These are phyloP conservation scores for Pichia sp. DNA, from an alignment of 1,139 yeast species.

Conservation along the genomic window DNA sequence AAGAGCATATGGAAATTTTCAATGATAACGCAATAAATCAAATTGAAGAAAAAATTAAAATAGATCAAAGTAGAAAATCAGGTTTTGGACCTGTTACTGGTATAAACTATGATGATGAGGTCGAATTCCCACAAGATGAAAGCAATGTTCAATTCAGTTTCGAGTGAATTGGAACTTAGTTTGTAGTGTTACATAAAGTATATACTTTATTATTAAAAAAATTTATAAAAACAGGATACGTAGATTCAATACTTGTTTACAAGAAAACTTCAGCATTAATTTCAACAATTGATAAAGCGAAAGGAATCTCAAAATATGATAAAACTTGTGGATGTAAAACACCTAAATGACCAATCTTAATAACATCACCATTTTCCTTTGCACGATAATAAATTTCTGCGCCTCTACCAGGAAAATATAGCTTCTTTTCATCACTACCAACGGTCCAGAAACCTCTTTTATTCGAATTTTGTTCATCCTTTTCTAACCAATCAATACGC, in stretches of 20 bases:
- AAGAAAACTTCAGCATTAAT: constrained; percentile 81
- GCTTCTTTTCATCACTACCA: constrained; percentile 57
- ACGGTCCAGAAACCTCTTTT: constrained; percentile 84
- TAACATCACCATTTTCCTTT: constrained; percentile 47
- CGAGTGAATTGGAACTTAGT: constrained; percentile 12
- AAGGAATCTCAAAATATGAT: constrained; percentile 81
- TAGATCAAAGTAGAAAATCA: constrained; percentile 9
- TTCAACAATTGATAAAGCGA: constrained; percentile 88
- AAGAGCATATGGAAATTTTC: constrained; percentile 28
- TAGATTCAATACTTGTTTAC: constrained; percentile 26
- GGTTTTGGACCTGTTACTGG: constrained; percentile 16
- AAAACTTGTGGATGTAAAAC: constrained; percentile 95
- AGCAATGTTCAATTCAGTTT: constrained; percentile 24
- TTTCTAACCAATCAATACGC: constrained; percentile 77
- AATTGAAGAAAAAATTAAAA: constrained; percentile 7
- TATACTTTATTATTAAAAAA: not conserved
- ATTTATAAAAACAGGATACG: not conserved
- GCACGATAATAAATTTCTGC: constrained; percentile 76
- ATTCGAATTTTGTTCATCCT: constrained; percentile 46
- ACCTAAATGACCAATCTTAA: constrained; percentile 78
- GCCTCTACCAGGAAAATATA: constrained; percentile 97
- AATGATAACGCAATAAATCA: constrained; percentile 21
- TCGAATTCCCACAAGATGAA: constrained; percentile 28
- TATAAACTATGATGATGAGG: constrained; percentile 27
- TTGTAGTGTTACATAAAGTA: not conserved